These are phyloP conservation scores for Cercospora sesami DNA, from an alignment of 2,329 filamentous ascomycete genomes.

Conservation along the genomic window DNA sequence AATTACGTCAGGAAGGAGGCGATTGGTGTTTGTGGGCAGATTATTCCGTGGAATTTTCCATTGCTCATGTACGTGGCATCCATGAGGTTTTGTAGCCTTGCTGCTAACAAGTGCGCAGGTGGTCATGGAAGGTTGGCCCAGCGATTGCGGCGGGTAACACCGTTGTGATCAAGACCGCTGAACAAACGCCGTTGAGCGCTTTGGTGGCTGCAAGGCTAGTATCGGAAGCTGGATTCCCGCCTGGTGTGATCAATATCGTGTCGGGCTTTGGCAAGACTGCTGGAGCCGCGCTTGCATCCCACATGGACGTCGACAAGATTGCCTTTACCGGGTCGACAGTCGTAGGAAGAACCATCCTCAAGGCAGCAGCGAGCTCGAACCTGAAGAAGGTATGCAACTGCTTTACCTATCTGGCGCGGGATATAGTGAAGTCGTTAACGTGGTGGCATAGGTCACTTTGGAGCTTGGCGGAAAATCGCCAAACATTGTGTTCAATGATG, in stretches of 20 bases:
- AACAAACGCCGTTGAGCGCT: conserved; percentile 72
- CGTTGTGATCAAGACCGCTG: conserved; percentile 71
- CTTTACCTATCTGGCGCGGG: no score
- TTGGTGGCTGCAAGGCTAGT: conserved; percentile 65
- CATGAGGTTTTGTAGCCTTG: neutral
- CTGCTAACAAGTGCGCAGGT: neutral
- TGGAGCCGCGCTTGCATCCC: conserved; percentile 71
- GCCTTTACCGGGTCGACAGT: conserved; percentile 78
- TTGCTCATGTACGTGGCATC: conserved; percentile 23
- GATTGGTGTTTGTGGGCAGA: conserved; percentile 68
- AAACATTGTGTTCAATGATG: conserved; percentile 77
- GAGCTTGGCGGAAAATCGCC: conserved; percentile 79
- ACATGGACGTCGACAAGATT: conserved; percentile 82
- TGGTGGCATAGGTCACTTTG: conserved; percentile 57
- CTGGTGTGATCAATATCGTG: conserved; percentile 68
- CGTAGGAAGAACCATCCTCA: conserved; percentile 75
- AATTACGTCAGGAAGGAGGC: conserved; percentile 82
- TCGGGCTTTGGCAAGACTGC: conserved; percentile 77
- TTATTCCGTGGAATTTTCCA: conserved; percentile 61
- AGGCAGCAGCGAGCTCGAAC: conserved; percentile 74
- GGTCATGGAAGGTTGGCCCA: conserved; percentile 73
- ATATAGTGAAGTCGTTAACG: no score
- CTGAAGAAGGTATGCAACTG: conserved; percentile 61
- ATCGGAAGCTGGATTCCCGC: conserved; percentile 76
- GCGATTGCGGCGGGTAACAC: conserved; percentile 72